These are phyloP conservation scores for Trypanosoma melophagium DNA, from an alignment of 208 protist species.

Conservation along the genomic window DNA sequence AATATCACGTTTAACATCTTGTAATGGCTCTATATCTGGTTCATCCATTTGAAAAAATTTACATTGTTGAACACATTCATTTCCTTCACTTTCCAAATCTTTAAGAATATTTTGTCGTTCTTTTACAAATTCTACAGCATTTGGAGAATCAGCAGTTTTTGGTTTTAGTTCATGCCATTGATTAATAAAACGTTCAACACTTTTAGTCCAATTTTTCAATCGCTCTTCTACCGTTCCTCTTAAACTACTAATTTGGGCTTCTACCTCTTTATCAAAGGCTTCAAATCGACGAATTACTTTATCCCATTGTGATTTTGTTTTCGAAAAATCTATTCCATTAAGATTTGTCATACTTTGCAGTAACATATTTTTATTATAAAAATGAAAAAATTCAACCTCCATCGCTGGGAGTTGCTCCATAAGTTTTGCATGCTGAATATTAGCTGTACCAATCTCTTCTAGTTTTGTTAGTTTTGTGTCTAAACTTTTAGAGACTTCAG, in stretches of 20 bases:
- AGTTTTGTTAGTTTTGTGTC: conserved; percentile 88
- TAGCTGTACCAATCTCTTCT: conserved; percentile 93
- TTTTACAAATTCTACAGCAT: conserved; percentile 77
- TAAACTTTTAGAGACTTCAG: conserved; percentile 66
- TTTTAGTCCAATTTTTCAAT: conserved; percentile 77
- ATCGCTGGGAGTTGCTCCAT: conserved; percentile 83
- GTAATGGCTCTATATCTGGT: conserved; percentile 73
- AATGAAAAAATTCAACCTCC: conserved; percentile 88
- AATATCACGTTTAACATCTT: conserved; percentile 85
- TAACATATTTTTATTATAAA: conserved; percentile 92
- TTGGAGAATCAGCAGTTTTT: conserved; percentile 78
- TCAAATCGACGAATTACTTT: conserved; percentile 86
- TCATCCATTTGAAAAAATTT: conserved; percentile 91
- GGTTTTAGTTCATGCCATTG: conserved; percentile 94
- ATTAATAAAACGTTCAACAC: conserved; percentile 89
- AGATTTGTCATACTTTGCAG: conserved; percentile 85
- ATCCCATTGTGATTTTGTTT: conserved; percentile 76
- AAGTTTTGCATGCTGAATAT: conserved; percentile 74
- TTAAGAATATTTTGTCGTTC: conserved; percentile 84
- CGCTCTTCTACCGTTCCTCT: conserved; percentile 58
- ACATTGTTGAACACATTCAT: conserved; percentile 87
- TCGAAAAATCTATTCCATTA: conserved; percentile 69
- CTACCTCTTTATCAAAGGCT: conserved; percentile 91
- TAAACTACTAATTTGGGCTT: conserved; percentile 86
- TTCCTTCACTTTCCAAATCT: conserved; percentile 55